Evolutionary conservation across 1,139 yeast species (phyloP).

Genomic region (Sugiyamaella sp.): DNA sequence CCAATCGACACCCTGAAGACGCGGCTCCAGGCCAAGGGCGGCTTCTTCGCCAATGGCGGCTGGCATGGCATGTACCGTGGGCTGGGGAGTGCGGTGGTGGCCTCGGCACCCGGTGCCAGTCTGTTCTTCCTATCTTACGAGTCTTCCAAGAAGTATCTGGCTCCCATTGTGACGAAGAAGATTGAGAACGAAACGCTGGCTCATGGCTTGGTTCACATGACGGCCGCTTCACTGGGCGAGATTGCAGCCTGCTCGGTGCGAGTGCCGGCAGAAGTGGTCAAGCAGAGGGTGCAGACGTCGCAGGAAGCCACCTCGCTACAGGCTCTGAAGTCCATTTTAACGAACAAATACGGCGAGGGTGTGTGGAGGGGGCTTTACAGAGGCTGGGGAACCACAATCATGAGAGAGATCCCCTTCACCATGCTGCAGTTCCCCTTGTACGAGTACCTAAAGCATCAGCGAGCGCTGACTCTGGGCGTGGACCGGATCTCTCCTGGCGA

Average conservation of each 20-base stretch:
- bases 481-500: slow-evolving; percentile 59
- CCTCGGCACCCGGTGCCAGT: slow-evolving; percentile 92
- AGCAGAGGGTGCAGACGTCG: slow-evolving; percentile 88
- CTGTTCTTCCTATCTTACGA: slow-evolving; percentile 90
- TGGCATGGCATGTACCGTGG: slow-evolving; percentile 91
- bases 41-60: slow-evolving; percentile 90
- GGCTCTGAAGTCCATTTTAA: slow-evolving; percentile 63
- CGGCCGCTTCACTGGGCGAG: slow-evolving; percentile 87
- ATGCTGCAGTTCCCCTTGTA: slow-evolving; percentile 93
- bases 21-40: slow-evolving; percentile 91
- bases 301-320: slow-evolving; percentile 63
- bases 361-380: slow-evolving; percentile 76
- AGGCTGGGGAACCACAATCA: slow-evolving; percentile 89
- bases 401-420: slow-evolving; percentile 96
- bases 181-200: slow-evolving; percentile 42
- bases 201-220: slow-evolving; percentile 67
- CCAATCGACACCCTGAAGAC: slow-evolving; percentile 97
- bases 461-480: slow-evolving; percentile 43
- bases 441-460: slow-evolving; percentile 74
- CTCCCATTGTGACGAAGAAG: slow-evolving; percentile 45
- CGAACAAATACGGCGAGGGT: slow-evolving; percentile 74
- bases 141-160: slow-evolving; percentile 60
- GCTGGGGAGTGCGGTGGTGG: slow-evolving; percentile 88
- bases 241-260: slow-evolving; percentile 90
- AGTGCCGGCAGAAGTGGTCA: slow-evolving; percentile 95